A percentile compares a stretch with the other conserved stretches of the same genome.
Conservation (phyloP, 202 grass and related monocot species). For the Schoenoplectus triqueter region DNA sequence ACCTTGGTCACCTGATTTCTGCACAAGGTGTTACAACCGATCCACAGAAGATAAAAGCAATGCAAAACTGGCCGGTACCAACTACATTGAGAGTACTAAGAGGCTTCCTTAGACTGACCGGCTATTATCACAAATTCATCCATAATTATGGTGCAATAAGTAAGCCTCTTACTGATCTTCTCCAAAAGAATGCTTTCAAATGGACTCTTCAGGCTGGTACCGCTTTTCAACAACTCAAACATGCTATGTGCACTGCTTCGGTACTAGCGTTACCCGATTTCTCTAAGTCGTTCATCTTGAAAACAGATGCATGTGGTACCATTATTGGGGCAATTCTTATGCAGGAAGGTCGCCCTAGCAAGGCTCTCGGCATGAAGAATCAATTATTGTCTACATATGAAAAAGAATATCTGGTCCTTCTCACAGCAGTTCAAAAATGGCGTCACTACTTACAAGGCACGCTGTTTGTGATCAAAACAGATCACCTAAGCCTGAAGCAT, state of each 20-base stretch:
- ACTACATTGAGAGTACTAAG: not conserved
- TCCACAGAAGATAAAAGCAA: not conserved
- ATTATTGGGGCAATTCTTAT: not conserved
- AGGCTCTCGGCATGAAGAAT: not conserved
- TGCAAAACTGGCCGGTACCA: not conserved
- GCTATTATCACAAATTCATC: not conserved
- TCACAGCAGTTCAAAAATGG: not conserved
- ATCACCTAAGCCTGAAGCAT: not conserved
- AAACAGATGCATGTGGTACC: not conserved
- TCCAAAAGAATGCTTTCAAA: not conserved
- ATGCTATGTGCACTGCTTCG: not conserved
- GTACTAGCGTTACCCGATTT: not conserved
- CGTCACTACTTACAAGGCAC: not conserved
- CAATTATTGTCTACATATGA: not conserved
- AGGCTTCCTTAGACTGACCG: not conserved
- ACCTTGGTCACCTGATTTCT: not conserved
- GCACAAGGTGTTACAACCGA: not conserved
- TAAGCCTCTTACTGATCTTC: not conserved
- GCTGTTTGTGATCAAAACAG: not conserved
- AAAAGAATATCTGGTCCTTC: not conserved
- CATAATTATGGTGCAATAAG: not conserved
- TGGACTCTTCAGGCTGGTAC: not conserved
- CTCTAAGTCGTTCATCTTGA: not conserved
- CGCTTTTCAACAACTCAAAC: not conserved
- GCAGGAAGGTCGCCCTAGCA: not conserved